These are phyloP conservation scores for Lactuca saligna DNA, from an alignment of 129 eudicot genomes.

Conservation along the genomic window DNA sequence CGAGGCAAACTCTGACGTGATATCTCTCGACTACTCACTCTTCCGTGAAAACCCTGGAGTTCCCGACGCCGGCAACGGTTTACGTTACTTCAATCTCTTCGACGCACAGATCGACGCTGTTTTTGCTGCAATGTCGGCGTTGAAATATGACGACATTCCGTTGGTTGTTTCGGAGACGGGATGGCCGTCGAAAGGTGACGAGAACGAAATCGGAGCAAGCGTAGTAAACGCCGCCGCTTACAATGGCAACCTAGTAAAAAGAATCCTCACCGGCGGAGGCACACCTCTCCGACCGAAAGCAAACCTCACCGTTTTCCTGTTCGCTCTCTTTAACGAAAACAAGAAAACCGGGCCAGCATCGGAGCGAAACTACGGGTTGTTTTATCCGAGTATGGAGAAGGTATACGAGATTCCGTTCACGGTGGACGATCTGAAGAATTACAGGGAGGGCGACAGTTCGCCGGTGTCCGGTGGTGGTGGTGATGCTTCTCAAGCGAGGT, in stretches of 20 bases:
- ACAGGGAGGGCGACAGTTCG: slow-evolving; percentile 31
- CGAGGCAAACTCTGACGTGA: slow-evolving; percentile 73
- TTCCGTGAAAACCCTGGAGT: slow-evolving; percentile 78
- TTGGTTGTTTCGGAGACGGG: slow-evolving; percentile 82
- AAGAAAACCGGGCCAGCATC: slow-evolving; percentile 68
- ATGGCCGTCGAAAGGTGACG: slow-evolving; percentile 92
- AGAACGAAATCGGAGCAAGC: slow-evolving; percentile 69
- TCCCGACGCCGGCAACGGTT: slow-evolving; percentile 67
- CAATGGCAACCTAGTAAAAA: slow-evolving; percentile 59
- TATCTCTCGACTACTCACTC: slow-evolving; percentile 78
- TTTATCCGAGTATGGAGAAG: slow-evolving; percentile 66
- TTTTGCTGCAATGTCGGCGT: slow-evolving; percentile 78
- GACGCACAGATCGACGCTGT: slow-evolving; percentile 98
- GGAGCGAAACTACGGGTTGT: slow-evolving; percentile 83
- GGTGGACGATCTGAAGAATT: slow-evolving; percentile 47
- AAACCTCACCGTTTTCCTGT: slow-evolving; percentile 74
- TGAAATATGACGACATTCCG: slow-evolving; percentile 62
- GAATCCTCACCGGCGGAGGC: slow-evolving; percentile 79
- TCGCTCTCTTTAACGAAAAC: slow-evolving; percentile 88
- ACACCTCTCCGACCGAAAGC: slow-evolving; percentile 76
- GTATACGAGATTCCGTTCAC: slow-evolving; percentile 82
- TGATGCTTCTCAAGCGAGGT: slow-evolving; percentile 15
- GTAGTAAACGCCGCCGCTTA: slow-evolving; percentile 75
- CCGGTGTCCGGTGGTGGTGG: slow-evolving; percentile 39
- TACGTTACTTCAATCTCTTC: slow-evolving; percentile 71